Base-by-base conservation (phyloP, 129 eudicot genomes). In the Chrysanthemum lavandulifolium region DNA sequence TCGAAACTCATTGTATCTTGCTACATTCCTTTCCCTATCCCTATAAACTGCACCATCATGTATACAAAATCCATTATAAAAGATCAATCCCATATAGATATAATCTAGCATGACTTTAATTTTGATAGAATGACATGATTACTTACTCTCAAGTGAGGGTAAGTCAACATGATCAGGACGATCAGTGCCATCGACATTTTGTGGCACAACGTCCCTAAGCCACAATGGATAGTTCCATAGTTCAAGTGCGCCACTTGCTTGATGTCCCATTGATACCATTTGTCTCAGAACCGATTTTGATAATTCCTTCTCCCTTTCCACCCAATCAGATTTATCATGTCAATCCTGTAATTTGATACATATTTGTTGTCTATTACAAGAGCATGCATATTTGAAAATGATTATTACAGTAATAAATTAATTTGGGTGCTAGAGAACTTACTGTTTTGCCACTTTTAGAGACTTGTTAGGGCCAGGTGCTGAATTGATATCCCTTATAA, bases 251-350 rank as follows among this genome's bases (percentile, higher is more conserved):
- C 94, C 87, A 55, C 89, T 74, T 12, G 87, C 82, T 84, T 84
- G 94, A 84, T 87, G 94, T 16, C 94, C 89, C 94, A 87, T 87
- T 55, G 94, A 87, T 48, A 84, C 89, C 84, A 87, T 82, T 66
- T 61, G 84, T 71, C 69, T 84, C 53, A 31, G 82, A 80, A 36
- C 94, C 94, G 56, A 80, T 43, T 78, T 64, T 13, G 81, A 68
- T 51, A 87, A 51, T 10, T 73, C 60, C 72, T 80, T 74, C 62
- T 77, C 59, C 86, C 86, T 59, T 61, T 62, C 55, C 33, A 4
- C 55, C 86, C 94, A 72, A 78, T 68, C 75, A 87, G 14, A 27
- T 80, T 69, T 6, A 15, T 27, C 86, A 87, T 79, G 33, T 78
- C 78, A 60, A 87, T 15, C 80, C 89, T 85, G 64, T 43, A 58